Base-by-base conservation (phyloP, 1,284 basidiomycete species). In the Ustilago nuda region DNA sequence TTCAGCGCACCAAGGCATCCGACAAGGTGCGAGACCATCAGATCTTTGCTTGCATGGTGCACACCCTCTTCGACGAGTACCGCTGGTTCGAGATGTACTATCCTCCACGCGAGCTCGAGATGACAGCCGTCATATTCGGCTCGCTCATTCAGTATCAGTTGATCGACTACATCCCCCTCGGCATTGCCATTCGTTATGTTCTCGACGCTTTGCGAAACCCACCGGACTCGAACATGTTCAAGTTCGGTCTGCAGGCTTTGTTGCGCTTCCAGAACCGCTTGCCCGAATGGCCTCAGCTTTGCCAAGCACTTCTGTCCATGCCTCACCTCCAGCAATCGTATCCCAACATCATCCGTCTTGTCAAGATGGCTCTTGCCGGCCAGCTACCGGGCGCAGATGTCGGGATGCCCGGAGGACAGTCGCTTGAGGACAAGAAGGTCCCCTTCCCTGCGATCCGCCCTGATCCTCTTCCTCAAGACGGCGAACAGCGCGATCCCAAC, bases 21-120 rank as follows among this genome's bases (percentile, higher is more conserved):
- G 89, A 90, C 33, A 94, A 93, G 80, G 86, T 91, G 45, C 91
- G 92, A 73, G 95, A 98, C 81, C 94, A 95, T 85, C 94, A 99
- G 88, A 91, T 98, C 68, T 98, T 99, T 85, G 97, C 95, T 13
- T 98, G 95, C 89, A 96, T 98, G 91, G 91, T 99, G 58, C 95
- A 98, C 88, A 97, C 98, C 88, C 91, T 99, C 61, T 99, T 99
- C 87, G 97, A 99, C 90, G 97, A 99, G 88, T 98, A 98, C 90
- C 95, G 95, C 85, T 99, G 98, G 89, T 98, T 99, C 90, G 94
- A 97, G 85, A 93, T 93, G 73, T 82, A 85, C 58, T 96, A 99
- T 84, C 97, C 97, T 15, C 90, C 93, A 35, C 93, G 94, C 72
- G 95, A 99, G 88, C 90, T 99, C 54, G 91, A 92, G 51, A 95